Percentiles rank a stretch among this genome's conserved stretches.
Conservation (phyloP, 495 filamentous ascomycete genomes). For the Penicillium coffeae region DNA sequence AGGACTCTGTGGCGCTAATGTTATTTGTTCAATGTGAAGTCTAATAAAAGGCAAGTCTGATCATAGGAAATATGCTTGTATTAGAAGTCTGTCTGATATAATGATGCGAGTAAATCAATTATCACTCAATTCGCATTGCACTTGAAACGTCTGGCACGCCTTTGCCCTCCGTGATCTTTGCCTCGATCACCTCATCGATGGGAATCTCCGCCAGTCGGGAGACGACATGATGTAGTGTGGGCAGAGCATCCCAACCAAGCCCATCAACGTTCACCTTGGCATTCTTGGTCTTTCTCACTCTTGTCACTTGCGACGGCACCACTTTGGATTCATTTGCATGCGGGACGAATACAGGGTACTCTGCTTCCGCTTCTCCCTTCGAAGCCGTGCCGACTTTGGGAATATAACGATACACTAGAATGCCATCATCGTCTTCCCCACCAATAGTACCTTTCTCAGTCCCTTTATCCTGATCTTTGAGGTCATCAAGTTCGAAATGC, state of each 20-base stretch:
- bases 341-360: conserved; percentile 43
- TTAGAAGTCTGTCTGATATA: too few species aligned
- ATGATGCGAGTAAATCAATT: too few species aligned
- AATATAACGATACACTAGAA: conserved; percentile 45
- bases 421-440: conserved; percentile 33
- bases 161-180: conserved; percentile 46
- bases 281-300: conserved; percentile 32
- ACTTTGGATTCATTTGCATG: conserved; percentile 32
- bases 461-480: conserved; percentile 29
- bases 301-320: conserved; percentile 28
- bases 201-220: conserved; percentile 49
- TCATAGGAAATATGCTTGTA: background rate
- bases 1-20: too few species aligned
- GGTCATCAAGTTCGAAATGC: conserved; percentile 36
- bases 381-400: conserved; percentile 38
- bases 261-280: conserved; percentile 41
- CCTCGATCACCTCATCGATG: conserved; percentile 48
- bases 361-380: conserved; percentile 42
- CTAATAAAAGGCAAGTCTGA: too few species aligned
- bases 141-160: conserved; percentile 47
- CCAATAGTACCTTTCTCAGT: conserved; percentile 25
- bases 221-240: conserved; percentile 54
- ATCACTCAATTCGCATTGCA: conserved; percentile 38
- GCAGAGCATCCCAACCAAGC: conserved; percentile 46
- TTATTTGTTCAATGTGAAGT: too few species aligned